phyloP scores from a whole-genome alignment of 352 stramenopile species.

The Phytophthora meadii region DNA sequence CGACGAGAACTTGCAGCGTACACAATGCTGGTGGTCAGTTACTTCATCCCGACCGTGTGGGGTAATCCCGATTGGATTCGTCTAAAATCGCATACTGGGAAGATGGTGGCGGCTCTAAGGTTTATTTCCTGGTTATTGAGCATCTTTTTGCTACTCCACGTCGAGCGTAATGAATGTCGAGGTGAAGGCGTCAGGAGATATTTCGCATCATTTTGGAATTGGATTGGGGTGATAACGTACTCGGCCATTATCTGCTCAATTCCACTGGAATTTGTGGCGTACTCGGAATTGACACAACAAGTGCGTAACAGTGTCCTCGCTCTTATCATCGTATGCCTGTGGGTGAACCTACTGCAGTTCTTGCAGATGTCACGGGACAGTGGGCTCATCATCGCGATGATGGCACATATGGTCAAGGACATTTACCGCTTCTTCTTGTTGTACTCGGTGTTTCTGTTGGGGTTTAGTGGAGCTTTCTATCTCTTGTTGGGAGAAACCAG shows the following conservation, averaged over 20 bases:
- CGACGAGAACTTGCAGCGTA: slow-evolving; percentile 58
- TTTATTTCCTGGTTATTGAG: slow-evolving; percentile 60
- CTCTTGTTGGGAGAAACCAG: slow-evolving; percentile 60
- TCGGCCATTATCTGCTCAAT: slow-evolving; percentile 52
- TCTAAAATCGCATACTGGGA: slow-evolving; percentile 46
- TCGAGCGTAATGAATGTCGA: slow-evolving; percentile 58
- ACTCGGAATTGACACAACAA: slow-evolving; percentile 29
- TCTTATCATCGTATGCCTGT: slow-evolving; percentile 67
- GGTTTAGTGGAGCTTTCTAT: slow-evolving; percentile 79
- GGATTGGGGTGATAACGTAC: slow-evolving; percentile 63
- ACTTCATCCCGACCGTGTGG: slow-evolving; percentile 68
- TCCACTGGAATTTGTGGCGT: slow-evolving; percentile 53
- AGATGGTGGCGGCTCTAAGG: slow-evolving; percentile 47
- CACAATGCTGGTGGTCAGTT: slow-evolving; percentile 52
- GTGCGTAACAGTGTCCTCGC: slow-evolving; percentile 59
- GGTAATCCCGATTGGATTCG: slow-evolving; percentile 59
- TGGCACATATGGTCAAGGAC: slow-evolving; percentile 77
- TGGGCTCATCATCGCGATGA: slow-evolving; percentile 79
- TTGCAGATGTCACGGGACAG: slow-evolving; percentile 66
- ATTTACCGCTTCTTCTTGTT: slow-evolving; percentile 75
- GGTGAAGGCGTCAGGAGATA: slow-evolving; percentile 54
- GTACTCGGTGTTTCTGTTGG: slow-evolving; percentile 75
- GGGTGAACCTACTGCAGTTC: slow-evolving; percentile 77
- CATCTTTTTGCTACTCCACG: slow-evolving; percentile 55
- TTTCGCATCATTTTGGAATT: slow-evolving; percentile 69